Base-by-base conservation (phyloP, 352 stramenopile genomes). In the Phytophthora fragariaefolia region DNA sequence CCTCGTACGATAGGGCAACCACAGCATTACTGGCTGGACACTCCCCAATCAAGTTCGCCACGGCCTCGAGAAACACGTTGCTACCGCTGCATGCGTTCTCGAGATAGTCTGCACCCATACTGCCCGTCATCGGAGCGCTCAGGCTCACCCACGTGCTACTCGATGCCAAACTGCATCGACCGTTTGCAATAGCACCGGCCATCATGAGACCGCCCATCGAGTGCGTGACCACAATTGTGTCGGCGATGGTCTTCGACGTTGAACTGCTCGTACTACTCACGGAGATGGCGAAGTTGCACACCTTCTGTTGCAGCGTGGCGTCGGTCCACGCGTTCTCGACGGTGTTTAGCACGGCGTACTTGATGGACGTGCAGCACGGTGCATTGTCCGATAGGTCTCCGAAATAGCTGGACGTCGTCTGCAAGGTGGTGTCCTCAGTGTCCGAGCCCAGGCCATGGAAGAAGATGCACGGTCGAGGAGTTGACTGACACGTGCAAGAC, bases 141-240 rank as follows among this genome's bases (percentile, higher is more conserved):
- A 83, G 32, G 26, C 63, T 71, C 22, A 79, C 49, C 75, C 71
- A 83, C n/a, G 63, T 66, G 1, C 32, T 68, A 23, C 63, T 69
- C 22, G 63, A 80, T 5, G 55, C 73, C 0, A 87, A 64, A 10
- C 42, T 69, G 62, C 80, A 89, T 49, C 69, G 68, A n/a, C 62
- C 42, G 10, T 73, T 75, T 12, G 74, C 76, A 28, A 87, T 40
- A 0, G 72, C 75, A 36, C 70, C 66, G 1, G 12, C 73, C 30
- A 78, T 27, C 45, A 79, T 69, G 30, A 83, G 58, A 34, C 70
- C 73, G 23, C 73, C 73, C 69, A 81, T 81, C 9, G 76, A 83
- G 57, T 83, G 72, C 15, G 65, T 66, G 7, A 80, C 62, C 10
- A 83, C 46, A 40, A 80, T 80, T 1, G 72, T 71, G 40, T 78